phyloP scores from a whole-genome alignment of 257 asterid genomes.

The Jaltomata sinuosa region DNA sequence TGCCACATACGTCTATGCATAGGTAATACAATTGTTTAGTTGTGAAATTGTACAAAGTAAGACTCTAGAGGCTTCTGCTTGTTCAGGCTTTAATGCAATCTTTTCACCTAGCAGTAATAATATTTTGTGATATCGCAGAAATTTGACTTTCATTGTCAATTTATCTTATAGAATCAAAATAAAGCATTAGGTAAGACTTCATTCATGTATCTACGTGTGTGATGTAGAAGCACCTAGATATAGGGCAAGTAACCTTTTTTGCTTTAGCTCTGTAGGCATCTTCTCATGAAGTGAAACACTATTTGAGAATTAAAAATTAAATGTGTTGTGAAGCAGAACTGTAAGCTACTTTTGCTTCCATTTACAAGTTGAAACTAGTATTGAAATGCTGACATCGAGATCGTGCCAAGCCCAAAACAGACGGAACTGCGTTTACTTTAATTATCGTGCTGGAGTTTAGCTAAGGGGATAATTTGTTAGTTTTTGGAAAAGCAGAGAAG shows the following conservation, averaged over 20 bases:
- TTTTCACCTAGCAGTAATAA: neutral
- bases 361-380: neutral
- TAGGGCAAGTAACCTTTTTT: neutral
- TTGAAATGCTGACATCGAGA: neutral
- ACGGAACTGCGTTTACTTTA: neutral
- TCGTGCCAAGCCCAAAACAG: neutral
- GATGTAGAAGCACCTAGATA: neutral
- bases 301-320: neutral
- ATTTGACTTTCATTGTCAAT: neutral
- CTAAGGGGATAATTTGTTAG: too few species aligned
- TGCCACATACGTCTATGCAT: slow-evolving; percentile 45
- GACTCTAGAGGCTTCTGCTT: neutral
- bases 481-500: too few species aligned
- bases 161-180: neutral
- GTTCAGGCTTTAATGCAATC: neutral
- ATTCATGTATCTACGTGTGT: neutral
- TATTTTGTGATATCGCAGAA: neutral
- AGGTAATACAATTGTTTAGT: slow-evolving; percentile 16
- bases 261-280: neutral
- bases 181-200: neutral
- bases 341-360: neutral
- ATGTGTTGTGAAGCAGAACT: neutral
- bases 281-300: neutral
- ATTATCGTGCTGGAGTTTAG: neutral
- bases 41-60: neutral